Evolutionary conservation across 495 filamentous ascomycete genomes (phyloP), one percentile per base, ranked within the genome.

Genomic region (Penicillium mononematosum): DNA sequence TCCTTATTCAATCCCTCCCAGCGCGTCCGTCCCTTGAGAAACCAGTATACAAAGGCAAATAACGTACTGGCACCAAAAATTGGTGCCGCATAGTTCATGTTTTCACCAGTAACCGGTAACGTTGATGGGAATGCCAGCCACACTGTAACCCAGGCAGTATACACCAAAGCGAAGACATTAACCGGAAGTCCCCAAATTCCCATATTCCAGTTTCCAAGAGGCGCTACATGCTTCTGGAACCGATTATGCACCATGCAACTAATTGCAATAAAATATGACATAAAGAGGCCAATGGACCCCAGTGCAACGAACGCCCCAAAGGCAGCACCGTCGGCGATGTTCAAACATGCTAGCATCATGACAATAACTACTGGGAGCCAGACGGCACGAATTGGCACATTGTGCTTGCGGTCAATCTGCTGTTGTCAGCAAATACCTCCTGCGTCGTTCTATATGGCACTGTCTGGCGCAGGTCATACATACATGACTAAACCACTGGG

Each of bases 261-360:
- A 44, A 77, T 74, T 38, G 66, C 75, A 45, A 78, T 63, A 19
- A 74, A 59, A 45, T 78, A 78, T 20, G 75, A 71, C 14, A 66
- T 57, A 11, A 74, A 70, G 16, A 80, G 60, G 3, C 74, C 74
- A 44, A 68, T 70, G 7, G 77, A 66, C 2, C 70, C 64, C 0
- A 81, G 58, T 1, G 77, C 82, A n/a, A 74, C 64, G 34, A 85
- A 75, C 12, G 76, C 77, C 58, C 81, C 80, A 60, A 85, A 78
- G 11, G 81, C 83, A 4, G 76, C 73, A 6, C 70, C 55, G 2
- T 75, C 80, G 19, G 78, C 81, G 50, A 86, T 76, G 55, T 82
- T 83, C 62, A 87, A 81, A 25, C 84, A 68, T 1, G 78, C 77
- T 3, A 85, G 55, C 31, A 83, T 59, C 19, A 73, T 64, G 2